Base-by-base conservation (phyloP, 768 basidiomycete species). In the Mycena vulgaris region DNA sequence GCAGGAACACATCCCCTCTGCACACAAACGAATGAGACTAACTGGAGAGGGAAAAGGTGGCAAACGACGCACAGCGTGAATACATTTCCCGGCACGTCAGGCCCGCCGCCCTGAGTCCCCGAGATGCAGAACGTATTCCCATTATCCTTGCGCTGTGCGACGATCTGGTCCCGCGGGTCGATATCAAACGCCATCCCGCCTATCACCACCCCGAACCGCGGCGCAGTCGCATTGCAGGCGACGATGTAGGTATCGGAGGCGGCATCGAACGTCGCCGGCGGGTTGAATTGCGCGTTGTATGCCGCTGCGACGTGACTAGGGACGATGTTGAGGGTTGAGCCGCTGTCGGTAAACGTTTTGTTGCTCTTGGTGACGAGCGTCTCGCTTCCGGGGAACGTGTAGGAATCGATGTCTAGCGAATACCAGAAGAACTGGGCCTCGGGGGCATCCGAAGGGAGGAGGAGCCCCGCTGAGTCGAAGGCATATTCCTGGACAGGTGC, bases 291-390 rank as follows among this genome's bases (percentile, higher is more conserved):
- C 17, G 68, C 73, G 16, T 61, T 68, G 37, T 63, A 72, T 16
- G 73, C 75, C 37, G 63, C 25, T 30, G 74, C 75, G 17, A 76
- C 66, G 8, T 45, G 28, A 21, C 65, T 73, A 4, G 75, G 75
- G 7, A 75, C 60, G 30, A 47, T 55, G 63, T 68, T 63, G 16
- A 74, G 51, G 31, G 75, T 71, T 19, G 71, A 69, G 13, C 75
- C 74, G 14, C 10, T 33, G 39, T 68, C 67, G 9, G 56, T 8
- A 28, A 62, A 33, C 9, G 67, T 62, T 27, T 30, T 53, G 64
- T 69, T 66, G 37, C 42, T 68, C 19, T 42, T 52, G 19, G 68
- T 59, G 49, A 69, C 35, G 23, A 68, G 27, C 5, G 14, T 11
- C 6, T 35, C 27, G 52, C 63, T 70, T 21, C 74, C 75, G 23